A percentile compares a stretch with the other conserved stretches of the same genome.
These are phyloP conservation scores for Eutypella sp. DNA, from an alignment of 2,329 filamentous ascomycete genomes.

Conservation along the genomic window DNA sequence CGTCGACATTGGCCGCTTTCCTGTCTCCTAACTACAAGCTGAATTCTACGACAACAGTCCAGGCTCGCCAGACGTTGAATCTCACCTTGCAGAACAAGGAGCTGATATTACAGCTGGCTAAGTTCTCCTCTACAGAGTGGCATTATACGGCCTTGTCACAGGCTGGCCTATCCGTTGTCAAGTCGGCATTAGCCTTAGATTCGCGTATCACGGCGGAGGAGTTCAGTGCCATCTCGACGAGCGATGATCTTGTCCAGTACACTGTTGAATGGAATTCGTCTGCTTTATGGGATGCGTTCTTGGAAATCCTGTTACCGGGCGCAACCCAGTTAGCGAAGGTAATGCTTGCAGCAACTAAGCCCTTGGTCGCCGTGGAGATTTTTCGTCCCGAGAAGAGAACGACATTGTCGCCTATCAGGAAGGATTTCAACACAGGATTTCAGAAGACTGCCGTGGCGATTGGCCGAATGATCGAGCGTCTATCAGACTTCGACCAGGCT, in stretches of 20 bases:
- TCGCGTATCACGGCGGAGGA: constrained; percentile 66
- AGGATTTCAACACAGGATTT: constrained; percentile 74
- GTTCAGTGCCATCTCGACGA: constrained; percentile 57
- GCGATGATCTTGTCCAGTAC: constrained; percentile 56
- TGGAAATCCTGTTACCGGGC: constrained; percentile 61
- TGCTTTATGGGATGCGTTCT: constrained; percentile 72
- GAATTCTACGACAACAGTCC: constrained; percentile 51
- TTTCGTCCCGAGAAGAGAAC: constrained; percentile 54
- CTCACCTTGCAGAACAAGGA: constrained; percentile 58
- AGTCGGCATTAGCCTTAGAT: constrained; percentile 64
- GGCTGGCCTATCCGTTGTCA: constrained; percentile 59
- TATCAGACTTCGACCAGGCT: constrained; percentile 68
- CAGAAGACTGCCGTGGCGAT: constrained; percentile 52
- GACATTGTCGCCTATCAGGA: constrained; percentile 40
- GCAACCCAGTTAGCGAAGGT: constrained; percentile 69
- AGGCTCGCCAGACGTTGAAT: constrained; percentile 61
- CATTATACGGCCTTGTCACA: constrained; percentile 48
- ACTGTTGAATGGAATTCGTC: constrained; percentile 66
- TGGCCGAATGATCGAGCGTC: constrained; percentile 67
- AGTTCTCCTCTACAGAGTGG: constrained; percentile 39
- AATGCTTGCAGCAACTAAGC: constrained; percentile 65
- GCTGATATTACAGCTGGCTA: constrained; percentile 52
- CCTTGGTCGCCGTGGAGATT: constrained; percentile 70
- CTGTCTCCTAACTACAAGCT: constrained; percentile 39
- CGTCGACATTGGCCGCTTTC: constrained; percentile 53